Base-by-base conservation (phyloP, 2,329 filamentous ascomycete genomes). In the Pseudogymnoascus sp. region DNA sequence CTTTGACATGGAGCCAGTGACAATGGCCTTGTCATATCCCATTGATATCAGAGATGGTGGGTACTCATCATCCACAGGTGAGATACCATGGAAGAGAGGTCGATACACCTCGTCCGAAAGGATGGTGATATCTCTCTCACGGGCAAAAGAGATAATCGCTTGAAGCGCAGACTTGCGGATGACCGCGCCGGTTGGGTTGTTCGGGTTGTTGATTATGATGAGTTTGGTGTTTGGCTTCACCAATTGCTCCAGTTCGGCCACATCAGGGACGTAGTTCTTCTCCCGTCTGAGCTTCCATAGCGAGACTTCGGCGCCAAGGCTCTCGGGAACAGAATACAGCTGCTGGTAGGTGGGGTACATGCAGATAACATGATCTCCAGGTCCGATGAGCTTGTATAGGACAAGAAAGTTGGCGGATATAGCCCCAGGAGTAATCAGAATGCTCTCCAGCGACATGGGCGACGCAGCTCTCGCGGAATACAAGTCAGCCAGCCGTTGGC, bases 261-360 rank as follows among this genome's bases (percentile, higher is more conserved):
- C 73, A 66, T 91, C 81, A 0, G 89, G 84, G 5, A 88, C 75
- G 78, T 88, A 95, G 14, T 82, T 80, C 59, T 90, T 81, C 21
- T 85, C 79, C 40, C 83, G 80, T 59, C 80, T 81, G 7, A 91
- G 80, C 71, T 83, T 85, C 91, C 91, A 96, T 9, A 93, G 73
- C 43, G 86, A 86, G 14, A 96, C 88, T 63, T 90, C 84, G 0
- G 90, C 90, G 0, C 91, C 91, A 4, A 96, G 76, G 38, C 86
- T 88, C 67, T 81, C 80, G 0, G 91, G 90, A 0, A 96, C 83
- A 8, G 85, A 79, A 71, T 93, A 95, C 1, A 96, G 81, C 69
- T 95, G 90, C 73, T 95, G 90, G 70, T 95, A 96, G 0, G 90
- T 93, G 11, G 92, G 91, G 71, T 92, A 90, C 63, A 95, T 89